Evolutionary conservation across 768 basidiomycete genomes (phyloP), one percentile per base, ranked within the genome.

Genomic region (Tephrocybe sp.): DNA sequence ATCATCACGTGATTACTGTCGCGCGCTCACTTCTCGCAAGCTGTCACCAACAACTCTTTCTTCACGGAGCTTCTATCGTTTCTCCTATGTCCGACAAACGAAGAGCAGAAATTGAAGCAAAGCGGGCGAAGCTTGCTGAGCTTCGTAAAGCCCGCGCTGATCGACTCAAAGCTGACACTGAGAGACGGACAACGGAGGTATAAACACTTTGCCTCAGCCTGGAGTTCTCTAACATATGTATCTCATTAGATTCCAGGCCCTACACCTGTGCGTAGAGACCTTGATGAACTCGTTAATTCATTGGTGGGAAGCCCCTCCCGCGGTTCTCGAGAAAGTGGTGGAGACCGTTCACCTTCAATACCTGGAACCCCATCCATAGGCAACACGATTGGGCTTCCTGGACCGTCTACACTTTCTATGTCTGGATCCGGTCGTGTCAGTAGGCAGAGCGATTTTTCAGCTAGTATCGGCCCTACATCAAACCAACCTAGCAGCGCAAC

Each of bases 51-150:
- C 37, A 5, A 38, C n/a, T 16, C 19, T 7, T 19, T n/a, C 18
- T 19, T 38, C 10, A 38, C 6, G 25, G 23, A 18, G 18, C 18
- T 39, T 39, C 15, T n/a, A 9, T 41, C 38, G 9, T 29, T 18
- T 5, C 39, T 15, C 44, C 44, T 33, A 75, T 72, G 70, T 83
- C 86, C 46, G 81, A 85, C 58, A 79, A 79, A 68, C 78, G 91
- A 42, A 72, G 90, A 62, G 84, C 84, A 61, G 94, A 97, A 69
- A 88, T 97, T 52, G 92, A 93, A 66, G 89, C 86, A 21, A 98
- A 97, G 70, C 75, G 86, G 54, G 82, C 83, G 10, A 94, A 92
- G 67, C 83, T 97, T 27, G 90, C 83, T 42, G 91, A 91, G 55
- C 75, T 97, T 30, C 77, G 89, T 47, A 80, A 86, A 64, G 87